A percentile compares a stretch with the other conserved stretches of the same genome.
Conservation (phyloP, 2,329 filamentous ascomycete genomes). For the Sclerotinia glacialis region DNA sequence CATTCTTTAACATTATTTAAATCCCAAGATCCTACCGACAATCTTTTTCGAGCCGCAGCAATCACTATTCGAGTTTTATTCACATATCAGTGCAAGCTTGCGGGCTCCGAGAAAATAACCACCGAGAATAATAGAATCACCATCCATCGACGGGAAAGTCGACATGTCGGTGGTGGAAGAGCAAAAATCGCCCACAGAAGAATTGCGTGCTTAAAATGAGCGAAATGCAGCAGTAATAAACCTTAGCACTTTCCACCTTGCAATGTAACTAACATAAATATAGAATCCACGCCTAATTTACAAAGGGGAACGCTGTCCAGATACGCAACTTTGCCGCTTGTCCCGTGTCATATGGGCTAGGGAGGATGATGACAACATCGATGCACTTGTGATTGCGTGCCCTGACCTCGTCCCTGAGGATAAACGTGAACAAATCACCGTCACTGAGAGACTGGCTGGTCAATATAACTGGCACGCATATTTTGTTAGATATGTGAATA, state of each 20-base stretch:
- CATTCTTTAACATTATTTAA: no score
- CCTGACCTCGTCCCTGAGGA: neutral
- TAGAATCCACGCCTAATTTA: neutral
- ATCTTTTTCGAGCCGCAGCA: no score
- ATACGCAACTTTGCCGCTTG: neutral
- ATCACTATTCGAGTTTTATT: no score
- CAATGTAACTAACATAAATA: neutral
- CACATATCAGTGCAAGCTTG: no score
- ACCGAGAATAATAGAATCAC: no score
- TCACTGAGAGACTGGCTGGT: neutral
- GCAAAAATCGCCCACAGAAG: neutral
- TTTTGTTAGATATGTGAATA: neutral
- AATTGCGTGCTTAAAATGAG: neutral
- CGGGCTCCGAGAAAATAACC: no score
- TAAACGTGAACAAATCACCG: neutral
- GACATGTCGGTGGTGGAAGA: neutral
- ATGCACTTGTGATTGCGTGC: neutral
- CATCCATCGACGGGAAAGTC: no score
- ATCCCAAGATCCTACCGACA: no score
- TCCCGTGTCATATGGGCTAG: neutral
- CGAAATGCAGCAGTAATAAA: neutral
- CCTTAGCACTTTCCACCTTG: neutral
- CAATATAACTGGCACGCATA: neutral
- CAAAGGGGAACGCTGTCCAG: neutral
- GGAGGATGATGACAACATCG: neutral